Evolutionary conservation across 2,329 filamentous ascomycete species (phyloP), one percentile per base, ranked within the genome.

Genomic region (Cercospora sp.): DNA sequence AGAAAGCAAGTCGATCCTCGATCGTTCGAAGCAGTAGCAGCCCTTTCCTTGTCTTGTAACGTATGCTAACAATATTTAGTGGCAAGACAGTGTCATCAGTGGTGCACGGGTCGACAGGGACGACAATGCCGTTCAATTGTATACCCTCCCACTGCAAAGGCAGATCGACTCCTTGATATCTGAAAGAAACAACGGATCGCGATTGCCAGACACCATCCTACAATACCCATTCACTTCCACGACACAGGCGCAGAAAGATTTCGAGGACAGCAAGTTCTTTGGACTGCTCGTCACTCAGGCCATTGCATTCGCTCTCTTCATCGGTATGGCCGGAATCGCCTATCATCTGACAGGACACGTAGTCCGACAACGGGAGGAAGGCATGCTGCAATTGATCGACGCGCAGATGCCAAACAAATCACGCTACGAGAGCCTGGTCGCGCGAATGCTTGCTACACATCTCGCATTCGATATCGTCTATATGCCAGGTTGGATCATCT

Each of bases 281-380:
- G 82, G 84, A 1, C 83, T 88, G 3, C 86, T 97, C 67, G 89
- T 91, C 73, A 88, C 90, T 71, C 91, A 92, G 86, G 91, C 91
- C 71, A 83, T 96, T 72, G 92, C 85, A 12, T 89, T 95, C 24
- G 88, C 89, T 1, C 91, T 95, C 74, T 88, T 95, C 73, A 87
- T 93, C 59, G 90, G 88, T 13, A 85, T 94, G 65, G 88, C 94
- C 61, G 92, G 91, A 65, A 86, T 97, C 30, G 89, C 89, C 24
- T 97, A 97, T 77, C 93, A 97, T 74, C 83, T 96, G 67, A 91
- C 92, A 0, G 93, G 93, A 2, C 88, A 93, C 74, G 89, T 96
- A 75, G 93, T 93, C 13, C 88, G 89, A 1, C 93, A 97, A 80
- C 85, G 93, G 65, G 93, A 97, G 81, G 85, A 88, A n/a, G 93